A percentile compares a stretch with the other conserved stretches of the same genome.
Evolutionary conservation across 179 eudicot genomes (phyloP).

Genomic region (Vitellaria paradoxa): DNA sequence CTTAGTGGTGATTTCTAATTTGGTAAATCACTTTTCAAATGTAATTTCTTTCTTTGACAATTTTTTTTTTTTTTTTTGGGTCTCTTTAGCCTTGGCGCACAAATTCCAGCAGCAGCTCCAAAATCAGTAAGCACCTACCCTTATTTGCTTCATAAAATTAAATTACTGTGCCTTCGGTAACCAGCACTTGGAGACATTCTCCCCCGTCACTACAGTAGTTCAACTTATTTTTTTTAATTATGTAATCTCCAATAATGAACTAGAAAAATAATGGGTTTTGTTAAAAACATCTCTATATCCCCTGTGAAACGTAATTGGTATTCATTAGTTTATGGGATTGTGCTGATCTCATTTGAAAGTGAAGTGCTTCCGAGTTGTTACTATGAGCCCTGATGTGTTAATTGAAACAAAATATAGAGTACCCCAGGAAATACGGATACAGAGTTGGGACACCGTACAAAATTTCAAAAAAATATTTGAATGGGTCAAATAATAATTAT

Average conservation of each 20-base stretch:
- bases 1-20: neutral
- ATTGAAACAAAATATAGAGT: neutral
- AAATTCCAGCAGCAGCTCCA: constrained; percentile 25
- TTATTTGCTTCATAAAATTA: neutral
- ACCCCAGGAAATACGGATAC: too few relatives aligned
- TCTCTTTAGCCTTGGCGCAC: constrained; percentile 43
- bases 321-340: neutral
- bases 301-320: neutral
- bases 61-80: neutral
- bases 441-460: too few relatives aligned
- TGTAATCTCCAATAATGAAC: neutral
- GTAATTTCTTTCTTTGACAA: neutral
- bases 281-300: neutral
- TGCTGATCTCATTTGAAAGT: neutral
- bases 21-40: neutral
- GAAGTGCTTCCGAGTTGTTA: constrained; percentile 1
- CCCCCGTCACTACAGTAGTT: neutral
- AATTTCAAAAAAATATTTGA: too few relatives aligned
- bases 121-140: constrained; percentile 21
- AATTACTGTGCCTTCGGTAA: neutral
- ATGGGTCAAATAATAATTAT: too few relatives aligned
- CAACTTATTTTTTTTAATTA: neutral
- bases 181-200: neutral
- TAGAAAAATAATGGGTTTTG: neutral
- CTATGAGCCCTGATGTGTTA: neutral